Evolutionary conservation across 352 stramenopile genomes (phyloP), one percentile per base, ranked within the genome.

Genomic region (Globisporangium iwayamae): DNA sequence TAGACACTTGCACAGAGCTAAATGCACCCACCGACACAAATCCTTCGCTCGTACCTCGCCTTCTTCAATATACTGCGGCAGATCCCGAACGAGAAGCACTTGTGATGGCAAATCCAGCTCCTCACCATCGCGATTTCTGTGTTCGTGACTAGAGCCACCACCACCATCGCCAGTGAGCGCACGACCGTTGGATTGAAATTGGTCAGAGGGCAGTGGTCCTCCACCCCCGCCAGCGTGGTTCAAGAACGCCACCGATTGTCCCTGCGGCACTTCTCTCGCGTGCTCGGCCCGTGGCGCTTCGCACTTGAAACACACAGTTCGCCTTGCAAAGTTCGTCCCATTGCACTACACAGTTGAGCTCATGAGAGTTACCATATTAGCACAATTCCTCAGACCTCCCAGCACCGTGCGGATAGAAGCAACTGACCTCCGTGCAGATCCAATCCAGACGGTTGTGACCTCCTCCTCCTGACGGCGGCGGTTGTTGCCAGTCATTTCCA

Each of bases 61-160:
- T 78, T 95, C 87, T 34, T 90, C 78, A 10, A 89, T 84, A 39
- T 91, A 74, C 3, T 75, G 55, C n/a, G 85, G 85, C 18, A 95
- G 72, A 67, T 83, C 82, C 5, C 87, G 85, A 25, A 93, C 77
- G 16, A 83, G 75, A 0, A 95, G 66, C 22, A 95, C 83, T 48
- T 78, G 68, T 3, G 79, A 91, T n/a, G 83, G 72, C 11, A 45
- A n/a, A 22, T 71, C 65, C 2, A 50, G 10, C 16, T 74, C 43
- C 18, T 48, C 51, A n/a, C 56, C 30, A 1, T 66, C 62, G 9
- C 64, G 39, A 41, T 55, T 13, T 18, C 65, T 46, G 10, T 56
- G 9, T 20, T 52, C 9, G n/a, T 41, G 50, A 8, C 47, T 28
- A 22, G 45, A 46, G 9, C 22, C 61, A 41, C 28, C 25, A 20